Evolutionary conservation across 345 rosid genomes (phyloP).

Genomic region (Odontarrhena argentea): DNA sequence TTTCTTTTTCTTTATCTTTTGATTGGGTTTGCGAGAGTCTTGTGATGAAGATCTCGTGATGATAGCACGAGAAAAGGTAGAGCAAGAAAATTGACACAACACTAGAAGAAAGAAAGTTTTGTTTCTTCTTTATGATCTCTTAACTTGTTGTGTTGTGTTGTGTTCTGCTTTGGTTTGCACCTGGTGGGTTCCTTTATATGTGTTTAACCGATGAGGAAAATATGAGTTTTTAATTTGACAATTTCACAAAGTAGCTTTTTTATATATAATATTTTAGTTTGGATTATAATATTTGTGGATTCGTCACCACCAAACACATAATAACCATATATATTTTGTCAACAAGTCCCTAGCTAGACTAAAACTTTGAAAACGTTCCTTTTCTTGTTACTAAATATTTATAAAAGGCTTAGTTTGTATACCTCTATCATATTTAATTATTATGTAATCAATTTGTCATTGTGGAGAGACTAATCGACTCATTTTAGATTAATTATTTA

Average conservation of each 20-base stretch:
- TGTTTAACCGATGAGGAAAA: neutral
- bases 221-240: constrained; percentile 4
- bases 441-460: neutral
- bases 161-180: constrained; percentile 15
- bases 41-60: constrained; percentile 42
- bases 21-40: constrained; percentile 25
- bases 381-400: neutral
- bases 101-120: neutral
- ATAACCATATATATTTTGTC: constrained; percentile 18
- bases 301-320: constrained; percentile 34
- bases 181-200: constrained; percentile 23
- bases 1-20: neutral
- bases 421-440: neutral
- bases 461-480: too few species aligned
- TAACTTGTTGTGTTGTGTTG: constrained; percentile 17
- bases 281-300: constrained; percentile 11
- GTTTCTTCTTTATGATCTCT: neutral
- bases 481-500: too few species aligned
- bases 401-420: neutral
- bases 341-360: neutral
- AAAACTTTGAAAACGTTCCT: constrained; percentile 7
- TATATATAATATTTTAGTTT: constrained; percentile 10
- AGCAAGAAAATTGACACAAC: constrained; percentile 28
- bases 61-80: constrained; percentile 39
- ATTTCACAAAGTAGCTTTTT: neutral